These are phyloP conservation scores for Epichloe coenophiala DNA, from an alignment of 2,329 filamentous ascomycete species.

Conservation along the genomic window DNA sequence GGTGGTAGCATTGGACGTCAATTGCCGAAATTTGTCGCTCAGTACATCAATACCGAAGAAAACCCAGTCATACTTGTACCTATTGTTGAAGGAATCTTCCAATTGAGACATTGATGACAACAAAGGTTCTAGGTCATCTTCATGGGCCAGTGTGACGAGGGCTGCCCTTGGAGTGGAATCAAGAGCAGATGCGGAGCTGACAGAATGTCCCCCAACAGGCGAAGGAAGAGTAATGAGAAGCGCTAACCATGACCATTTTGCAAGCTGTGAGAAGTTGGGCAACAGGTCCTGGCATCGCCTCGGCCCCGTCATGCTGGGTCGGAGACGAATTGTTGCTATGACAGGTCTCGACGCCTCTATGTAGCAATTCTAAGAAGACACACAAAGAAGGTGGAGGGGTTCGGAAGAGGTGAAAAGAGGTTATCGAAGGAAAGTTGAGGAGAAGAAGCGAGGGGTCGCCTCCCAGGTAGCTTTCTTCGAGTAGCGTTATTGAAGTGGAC, in stretches of 20 bases:
- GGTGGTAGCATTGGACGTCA: constrained; percentile 53
- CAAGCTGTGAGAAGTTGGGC: constrained; percentile 2
- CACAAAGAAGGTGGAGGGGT: background rate
- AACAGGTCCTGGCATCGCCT: background rate
- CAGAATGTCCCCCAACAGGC: constrained; percentile 8
- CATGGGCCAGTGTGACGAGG: constrained; percentile 18
- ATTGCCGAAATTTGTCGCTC: constrained; percentile 59
- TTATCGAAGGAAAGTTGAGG: background rate
- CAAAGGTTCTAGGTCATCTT: constrained; percentile 17
- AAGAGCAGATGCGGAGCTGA: constrained; percentile 5
- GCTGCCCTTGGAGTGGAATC: constrained; percentile 18
- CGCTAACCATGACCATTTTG: constrained; percentile 4
- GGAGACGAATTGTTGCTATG: constrained; percentile 5
- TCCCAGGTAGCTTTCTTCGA: background rate
- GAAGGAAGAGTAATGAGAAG: constrained; percentile 2
- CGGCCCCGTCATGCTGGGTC: constrained; percentile 4
- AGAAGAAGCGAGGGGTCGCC: background rate
- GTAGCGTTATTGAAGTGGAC: background rate
- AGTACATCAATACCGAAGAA: constrained; percentile 78
- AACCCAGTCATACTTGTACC: constrained; percentile 79
- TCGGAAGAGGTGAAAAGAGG: background rate
- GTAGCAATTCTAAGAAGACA: background rate
- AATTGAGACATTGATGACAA: constrained; percentile 40
- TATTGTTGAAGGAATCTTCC: constrained; percentile 19
- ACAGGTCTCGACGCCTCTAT: background rate